These are phyloP conservation scores for Pleurotus tuoliensis DNA, from an alignment of 768 basidiomycete species.

Conservation along the genomic window DNA sequence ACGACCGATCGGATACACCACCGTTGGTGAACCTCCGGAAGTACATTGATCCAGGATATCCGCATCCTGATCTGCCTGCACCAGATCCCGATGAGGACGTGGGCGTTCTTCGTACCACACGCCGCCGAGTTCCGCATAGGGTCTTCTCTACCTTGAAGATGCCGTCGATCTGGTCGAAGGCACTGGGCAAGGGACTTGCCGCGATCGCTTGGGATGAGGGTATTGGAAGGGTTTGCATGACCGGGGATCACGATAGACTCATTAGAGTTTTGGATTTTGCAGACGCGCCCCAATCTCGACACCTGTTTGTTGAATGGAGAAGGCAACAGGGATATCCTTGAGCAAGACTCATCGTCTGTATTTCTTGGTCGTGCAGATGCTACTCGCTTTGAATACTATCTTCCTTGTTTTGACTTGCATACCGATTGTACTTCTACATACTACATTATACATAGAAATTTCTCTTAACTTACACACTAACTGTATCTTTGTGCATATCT, in stretches of 20 bases:
- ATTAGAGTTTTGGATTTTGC: constrained; percentile 51
- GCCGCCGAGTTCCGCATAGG: constrained; percentile 15
- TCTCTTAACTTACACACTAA: too few relatives aligned
- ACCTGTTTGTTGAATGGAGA: constrained; percentile 27
- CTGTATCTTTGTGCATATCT: too few relatives aligned
- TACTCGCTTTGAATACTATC: too few relatives aligned
- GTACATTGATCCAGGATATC: constrained; percentile 30
- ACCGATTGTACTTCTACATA: too few relatives aligned
- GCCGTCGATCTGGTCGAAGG: constrained; percentile 10
- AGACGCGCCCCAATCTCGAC: constrained; percentile 20
- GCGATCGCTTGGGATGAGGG: constrained; percentile 65
- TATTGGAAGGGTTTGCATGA: constrained; percentile 55
- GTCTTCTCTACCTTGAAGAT: constrained; percentile 12
- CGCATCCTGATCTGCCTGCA: constrained; percentile 9
- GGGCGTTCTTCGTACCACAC: constrained; percentile 19
- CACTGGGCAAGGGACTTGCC: constrained; percentile 29
- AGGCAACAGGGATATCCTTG: constrained; percentile 20
- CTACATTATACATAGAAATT: too few relatives aligned
- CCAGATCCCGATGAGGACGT: constrained; percentile 14
- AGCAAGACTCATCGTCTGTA: neutral
- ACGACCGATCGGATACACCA: constrained; percentile 28
- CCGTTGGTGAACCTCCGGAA: constrained; percentile 33
- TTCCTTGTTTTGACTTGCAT: too few relatives aligned
- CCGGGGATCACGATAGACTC: constrained; percentile 32
- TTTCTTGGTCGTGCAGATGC: too few relatives aligned